phyloP scores from a whole-genome alignment of 2,329 filamentous ascomycete genomes.

The Periglandula ipomoeae region DNA sequence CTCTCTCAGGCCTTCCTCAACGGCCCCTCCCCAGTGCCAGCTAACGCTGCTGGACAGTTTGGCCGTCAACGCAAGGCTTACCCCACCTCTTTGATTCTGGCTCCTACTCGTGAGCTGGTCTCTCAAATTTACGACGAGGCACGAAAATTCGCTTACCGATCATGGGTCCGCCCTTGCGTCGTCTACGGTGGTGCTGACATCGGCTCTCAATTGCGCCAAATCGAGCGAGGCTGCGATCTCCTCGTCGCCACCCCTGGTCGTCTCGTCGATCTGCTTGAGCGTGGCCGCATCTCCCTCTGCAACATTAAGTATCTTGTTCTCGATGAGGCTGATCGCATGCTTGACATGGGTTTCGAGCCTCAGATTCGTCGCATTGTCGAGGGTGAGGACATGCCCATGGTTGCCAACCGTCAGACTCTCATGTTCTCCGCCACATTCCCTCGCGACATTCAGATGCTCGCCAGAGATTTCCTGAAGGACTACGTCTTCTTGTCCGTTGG shows the following conservation, averaged over 20 bases:
- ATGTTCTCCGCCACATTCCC: slow-evolving; percentile 99
- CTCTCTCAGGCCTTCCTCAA: slow-evolving; percentile 93
- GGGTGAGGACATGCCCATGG: slow-evolving; percentile 91
- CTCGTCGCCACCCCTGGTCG: slow-evolving; percentile 94
- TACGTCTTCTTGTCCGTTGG: slow-evolving; percentile 98
- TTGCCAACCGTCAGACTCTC: slow-evolving; percentile 83
- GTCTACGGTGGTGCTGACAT: slow-evolving; percentile 99
- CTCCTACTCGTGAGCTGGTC: slow-evolving; percentile 94
- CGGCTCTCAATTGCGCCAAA: slow-evolving; percentile 93
- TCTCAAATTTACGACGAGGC: slow-evolving; percentile 98
- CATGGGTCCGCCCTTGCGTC: slow-evolving; percentile 96
- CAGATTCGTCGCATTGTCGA: slow-evolving; percentile 98
- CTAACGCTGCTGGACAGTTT: slow-evolving; percentile 58
- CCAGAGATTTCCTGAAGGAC: slow-evolving; percentile 96
- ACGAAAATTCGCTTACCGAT: slow-evolving; percentile 97
- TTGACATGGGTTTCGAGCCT: slow-evolving; percentile 99
- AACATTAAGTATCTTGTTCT: slow-evolving; percentile 99
- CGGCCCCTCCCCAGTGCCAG: slow-evolving; percentile 65
- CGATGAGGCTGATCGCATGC: slow-evolving; percentile 98
- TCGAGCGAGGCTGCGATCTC: slow-evolving; percentile 93
- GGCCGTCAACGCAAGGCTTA: slow-evolving; percentile 96
- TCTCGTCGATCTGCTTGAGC: slow-evolving; percentile 96
- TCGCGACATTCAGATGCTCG: slow-evolving; percentile 97
- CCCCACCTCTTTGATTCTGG: slow-evolving; percentile 90
- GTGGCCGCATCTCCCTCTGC: slow-evolving; percentile 90